Base-by-base conservation (phyloP, 345 rosid genomes). In the Eucalyptus lansdowneana region DNA sequence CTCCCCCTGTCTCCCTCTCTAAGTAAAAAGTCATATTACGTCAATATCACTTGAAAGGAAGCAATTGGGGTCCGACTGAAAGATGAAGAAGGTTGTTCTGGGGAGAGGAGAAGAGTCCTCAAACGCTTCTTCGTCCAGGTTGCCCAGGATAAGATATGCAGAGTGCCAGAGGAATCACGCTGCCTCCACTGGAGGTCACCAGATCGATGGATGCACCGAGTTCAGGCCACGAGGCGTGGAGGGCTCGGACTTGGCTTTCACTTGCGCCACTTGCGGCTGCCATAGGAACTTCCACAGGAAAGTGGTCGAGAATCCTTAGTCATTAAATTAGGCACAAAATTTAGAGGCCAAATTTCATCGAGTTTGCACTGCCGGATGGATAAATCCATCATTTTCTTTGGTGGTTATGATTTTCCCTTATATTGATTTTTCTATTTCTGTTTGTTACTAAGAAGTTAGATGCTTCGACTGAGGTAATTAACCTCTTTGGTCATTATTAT, bases 151-250 rank as follows among this genome's bases (percentile, higher is more conserved):
- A 29, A 86, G 88, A 76, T 89, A 76, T 44, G 88, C 88, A 7
- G 90, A 87, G 88, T 89, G 90, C 88, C 90, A 89, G 88, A 89
- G 58, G 90, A 89, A 89, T 80, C 76, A 89, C 54, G 86, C 90
- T 5, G 90, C 69, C 19, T 49, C 88, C 86, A 86, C 88, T 4
- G 90, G 90, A 4, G 90, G 90, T 9, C 88, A 89, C 44, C 17
- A 21, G 22, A 54, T 89, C 21, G 90, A 89, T 31, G 90, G 90
- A 15, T 89, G 90, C 86, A 86, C 69, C n/a, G 51, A 80, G 29
- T 89, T 65, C 58, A 80, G 87, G 69, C 88, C 88, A 27, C 47
- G 54, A n/a, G 47, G 83, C 6, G 50, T 19, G 6, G 88, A 85
- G 44, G 90, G 51, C 49, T 50, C 80, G 37, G 45, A 42, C 25